Percentiles rank a stretch among this genome's conserved stretches.
These are phyloP conservation scores for Beauveria brongniartii DNA, from an alignment of 2,329 filamentous ascomycete species.

Conservation along the genomic window DNA sequence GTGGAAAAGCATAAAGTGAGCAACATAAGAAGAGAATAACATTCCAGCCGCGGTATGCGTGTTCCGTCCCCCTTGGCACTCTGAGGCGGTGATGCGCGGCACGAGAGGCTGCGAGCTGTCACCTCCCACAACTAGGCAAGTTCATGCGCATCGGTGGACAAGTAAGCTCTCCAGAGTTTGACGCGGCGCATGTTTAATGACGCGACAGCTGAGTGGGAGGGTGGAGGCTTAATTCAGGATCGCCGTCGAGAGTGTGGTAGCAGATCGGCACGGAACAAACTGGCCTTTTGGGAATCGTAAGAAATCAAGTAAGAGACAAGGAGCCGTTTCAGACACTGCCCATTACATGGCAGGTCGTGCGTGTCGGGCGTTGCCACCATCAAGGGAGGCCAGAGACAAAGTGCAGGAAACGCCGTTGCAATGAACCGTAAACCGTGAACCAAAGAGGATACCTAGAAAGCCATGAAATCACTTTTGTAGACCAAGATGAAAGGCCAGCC, in stretches of 20 bases:
- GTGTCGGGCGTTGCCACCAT: background rate
- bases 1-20: background rate
- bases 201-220: background rate
- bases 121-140: background rate
- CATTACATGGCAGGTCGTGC: background rate
- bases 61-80: too few species aligned
- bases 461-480: conserved; percentile 11
- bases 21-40: background rate
- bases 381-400: background rate
- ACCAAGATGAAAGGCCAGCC: conserved; percentile 9
- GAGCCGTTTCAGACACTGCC: background rate
- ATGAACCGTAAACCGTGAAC: conserved; percentile 9
- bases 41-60: background rate
- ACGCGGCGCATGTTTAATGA: background rate
- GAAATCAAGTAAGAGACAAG: conserved; percentile 6
- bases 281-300: conserved; percentile 7
- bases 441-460: conserved; percentile 4
- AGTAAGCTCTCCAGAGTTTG: background rate
- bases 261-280: conserved; percentile 5
- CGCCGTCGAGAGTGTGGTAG: background rate
- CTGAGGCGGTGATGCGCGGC: background rate
- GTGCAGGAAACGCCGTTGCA: conserved; percentile 8
- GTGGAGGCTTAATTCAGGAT: background rate
- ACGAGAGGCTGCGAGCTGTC: background rate
- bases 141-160: background rate